phyloP scores from a whole-genome alignment of 2,329 filamentous ascomycete genomes.

The Phialophora tarda region DNA sequence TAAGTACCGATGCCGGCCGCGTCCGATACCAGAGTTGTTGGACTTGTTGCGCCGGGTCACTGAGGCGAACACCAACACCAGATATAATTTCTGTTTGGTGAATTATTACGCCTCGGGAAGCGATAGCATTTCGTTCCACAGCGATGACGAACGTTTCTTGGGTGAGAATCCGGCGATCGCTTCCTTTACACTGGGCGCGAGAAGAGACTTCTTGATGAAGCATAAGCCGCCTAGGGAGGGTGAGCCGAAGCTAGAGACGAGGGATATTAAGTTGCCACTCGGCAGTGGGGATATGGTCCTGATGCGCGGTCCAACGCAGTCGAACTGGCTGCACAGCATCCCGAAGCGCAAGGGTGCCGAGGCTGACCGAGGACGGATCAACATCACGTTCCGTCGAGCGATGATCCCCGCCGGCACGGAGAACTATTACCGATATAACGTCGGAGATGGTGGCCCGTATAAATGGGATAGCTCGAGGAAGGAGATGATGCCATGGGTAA shows the following conservation, averaged over 20 bases:
- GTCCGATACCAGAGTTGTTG: conserved; percentile 74
- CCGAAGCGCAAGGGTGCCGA: conserved; percentile 71
- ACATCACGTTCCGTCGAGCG: conserved; percentile 78
- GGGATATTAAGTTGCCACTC: conserved; percentile 60
- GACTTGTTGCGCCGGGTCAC: conserved; percentile 66
- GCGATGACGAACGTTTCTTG: conserved; percentile 79
- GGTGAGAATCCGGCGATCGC: conserved; percentile 73
- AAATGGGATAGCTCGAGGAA: conserved; percentile 66
- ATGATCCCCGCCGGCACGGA: conserved; percentile 74
- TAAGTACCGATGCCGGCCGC: conserved; percentile 67
- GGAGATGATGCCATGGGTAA: conserved; percentile 56
- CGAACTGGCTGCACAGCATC: conserved; percentile 77
- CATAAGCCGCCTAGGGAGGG: conserved; percentile 65
- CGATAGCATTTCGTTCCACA: conserved; percentile 80
- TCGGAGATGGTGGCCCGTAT: conserved; percentile 71
- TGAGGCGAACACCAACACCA: conserved; percentile 69
- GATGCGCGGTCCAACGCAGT: conserved; percentile 77
- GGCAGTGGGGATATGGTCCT: conserved; percentile 77
- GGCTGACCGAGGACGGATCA: conserved; percentile 69
- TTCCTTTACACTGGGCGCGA: conserved; percentile 73
- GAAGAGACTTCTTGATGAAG: conserved; percentile 77
- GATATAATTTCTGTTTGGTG: conserved; percentile 79
- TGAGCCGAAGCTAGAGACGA: conserved; percentile 45
- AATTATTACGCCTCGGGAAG: conserved; percentile 81
- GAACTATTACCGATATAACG: conserved; percentile 86